A percentile compares a stretch with the other conserved stretches of the same genome.
These are phyloP conservation scores for Crithidia thermophila DNA, from an alignment of 208 protist genomes.

Conservation along the genomic window DNA sequence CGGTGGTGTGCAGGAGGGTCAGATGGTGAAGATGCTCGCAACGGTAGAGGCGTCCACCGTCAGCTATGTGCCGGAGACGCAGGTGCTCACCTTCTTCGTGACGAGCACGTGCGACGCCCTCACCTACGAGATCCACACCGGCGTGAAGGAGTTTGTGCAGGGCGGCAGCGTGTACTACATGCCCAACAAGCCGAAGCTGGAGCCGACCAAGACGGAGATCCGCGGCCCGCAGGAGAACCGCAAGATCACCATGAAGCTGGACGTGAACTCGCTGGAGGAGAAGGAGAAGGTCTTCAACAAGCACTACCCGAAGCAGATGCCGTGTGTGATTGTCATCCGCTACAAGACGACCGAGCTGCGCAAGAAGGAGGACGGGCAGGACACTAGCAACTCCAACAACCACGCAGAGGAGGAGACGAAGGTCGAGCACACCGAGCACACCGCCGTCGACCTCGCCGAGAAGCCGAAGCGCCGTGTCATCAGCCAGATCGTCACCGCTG, in stretches of 20 bases:
- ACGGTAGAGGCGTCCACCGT: constrained; percentile 88
- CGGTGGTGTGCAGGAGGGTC: constrained; percentile 86
- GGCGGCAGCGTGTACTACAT: constrained; percentile 75
- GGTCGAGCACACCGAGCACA: constrained; percentile 90
- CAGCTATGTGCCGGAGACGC: constrained; percentile 60
- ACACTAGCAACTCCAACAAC: constrained; percentile 27
- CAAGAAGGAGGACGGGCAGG: constrained; percentile 40
- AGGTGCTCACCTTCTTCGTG: constrained; percentile 80
- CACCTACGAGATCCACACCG: constrained; percentile 91
- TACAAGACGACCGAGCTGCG: constrained; percentile 77
- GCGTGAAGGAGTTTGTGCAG: constrained; percentile 87
- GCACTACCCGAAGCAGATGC: constrained; percentile 91
- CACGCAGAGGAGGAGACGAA: constrained; percentile 45
- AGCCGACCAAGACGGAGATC: constrained; percentile 71
- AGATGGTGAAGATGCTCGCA: constrained; percentile 92
- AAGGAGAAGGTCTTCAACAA: constrained; percentile 88
- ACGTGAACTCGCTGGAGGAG: constrained; percentile 75
- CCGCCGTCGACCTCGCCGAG: constrained; percentile 79
- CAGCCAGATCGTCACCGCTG: constrained; percentile 79
- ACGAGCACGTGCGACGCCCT: constrained; percentile 70
- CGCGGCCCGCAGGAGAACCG: constrained; percentile 73
- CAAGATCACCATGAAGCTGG: constrained; percentile 78
- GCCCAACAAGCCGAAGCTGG: constrained; percentile 92
- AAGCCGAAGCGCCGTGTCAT: constrained; percentile 83
- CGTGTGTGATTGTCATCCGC: constrained; percentile 89